Base-by-base conservation (phyloP, 2,329 filamentous ascomycete genomes). In the Diaporthe amygdali region DNA sequence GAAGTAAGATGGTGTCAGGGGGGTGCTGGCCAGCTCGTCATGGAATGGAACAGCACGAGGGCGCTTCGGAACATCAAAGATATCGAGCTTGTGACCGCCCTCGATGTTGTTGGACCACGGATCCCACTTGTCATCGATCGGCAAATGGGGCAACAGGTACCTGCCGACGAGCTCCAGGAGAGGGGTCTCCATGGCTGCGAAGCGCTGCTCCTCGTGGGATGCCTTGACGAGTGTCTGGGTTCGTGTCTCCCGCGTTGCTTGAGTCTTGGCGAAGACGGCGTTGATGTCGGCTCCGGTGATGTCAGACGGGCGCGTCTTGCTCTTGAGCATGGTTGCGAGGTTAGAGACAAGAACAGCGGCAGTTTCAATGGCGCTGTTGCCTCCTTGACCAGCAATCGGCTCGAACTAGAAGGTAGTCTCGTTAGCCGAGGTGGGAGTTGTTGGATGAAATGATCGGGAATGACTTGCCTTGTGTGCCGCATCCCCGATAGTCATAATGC, bases 401-500 rank as follows among this genome's bases (percentile, higher is more conserved):
- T 78, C 72, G 15, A 74, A 71, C 76, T 77, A 46, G 6, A 46
- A n/a, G 15, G 5, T 12, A 4, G 5, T 51, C n/a, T n/a, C n/a
- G 37, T 37, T 25, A 59, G 17, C 17, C 3, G n/a, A n/a, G n/a
- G n/a, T n/a, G n/a, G 59, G 39, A 9, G 3, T 12, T 34, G 5
- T 22, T n/a, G 0, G 44, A 51, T 37, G 30, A 12, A 15, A 2
- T 14, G 9, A 51, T 1, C 9, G 2, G 25, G 3, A 46, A 25
- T 1, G 5, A 2, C 56, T 34, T 66, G 78, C 78, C 77, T 82
- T 82, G 70, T 82, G 80, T 1, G 73, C 76, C 0, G 79, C 74
- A 46, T 82, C 80, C 7, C 80, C 80, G 0, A 81, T 71, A 2
- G 74, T 74, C 2, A 81, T 71, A 9, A 81, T 78, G 7, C 79